A percentile compares a stretch with the other conserved stretches of the same genome.
phyloP scores from a whole-genome alignment of 2,329 filamentous ascomycete species.

The Fusarium falciforme region DNA sequence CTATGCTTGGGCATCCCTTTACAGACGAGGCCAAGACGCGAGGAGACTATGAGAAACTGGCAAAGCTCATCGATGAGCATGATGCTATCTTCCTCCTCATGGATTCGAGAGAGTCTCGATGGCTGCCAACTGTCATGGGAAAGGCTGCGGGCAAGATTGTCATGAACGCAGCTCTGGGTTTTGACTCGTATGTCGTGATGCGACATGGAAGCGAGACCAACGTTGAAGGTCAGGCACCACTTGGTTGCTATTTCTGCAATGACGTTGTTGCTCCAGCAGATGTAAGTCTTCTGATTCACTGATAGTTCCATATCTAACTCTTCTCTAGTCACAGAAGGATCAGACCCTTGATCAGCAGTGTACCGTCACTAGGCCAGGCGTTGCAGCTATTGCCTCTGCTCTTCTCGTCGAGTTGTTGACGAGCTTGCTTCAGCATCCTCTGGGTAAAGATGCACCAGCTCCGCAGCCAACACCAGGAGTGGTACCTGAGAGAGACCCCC shows the following conservation, averaged over 20 bases:
- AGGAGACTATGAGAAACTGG: conserved; percentile 79
- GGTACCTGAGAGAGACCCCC: conserved; percentile 65
- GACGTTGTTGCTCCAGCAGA: conserved; percentile 95
- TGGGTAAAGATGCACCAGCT: conserved; percentile 71
- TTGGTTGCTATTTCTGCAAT: conserved; percentile 99
- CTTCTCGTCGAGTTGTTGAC: conserved; percentile 90
- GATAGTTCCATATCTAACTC: conserved; percentile 6
- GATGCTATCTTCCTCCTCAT: conserved; percentile 97
- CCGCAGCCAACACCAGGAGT: conserved; percentile 56
- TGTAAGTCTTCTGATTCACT: conserved; percentile 66
- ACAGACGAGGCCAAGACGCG: conserved; percentile 76
- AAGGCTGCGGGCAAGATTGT: conserved; percentile 95
- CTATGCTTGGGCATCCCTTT: conserved; percentile 95
- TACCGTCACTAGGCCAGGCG: conserved; percentile 93
- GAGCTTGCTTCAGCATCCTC: conserved; percentile 87
- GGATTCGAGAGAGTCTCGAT: conserved; percentile 94
- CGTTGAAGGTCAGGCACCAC: conserved; percentile 68
- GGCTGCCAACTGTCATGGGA: conserved; percentile 96
- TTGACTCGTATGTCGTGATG: conserved; percentile 98
- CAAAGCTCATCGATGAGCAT: conserved; percentile 81
- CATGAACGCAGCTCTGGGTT: conserved; percentile 94
- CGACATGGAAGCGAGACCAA: conserved; percentile 80
- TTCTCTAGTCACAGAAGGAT: conserved; percentile 83
- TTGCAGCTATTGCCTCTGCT: conserved; percentile 91
- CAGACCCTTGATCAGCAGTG: conserved; percentile 98